These are phyloP conservation scores for Astragalus membranaceus DNA, from an alignment of 306 rosid species.

Conservation along the genomic window DNA sequence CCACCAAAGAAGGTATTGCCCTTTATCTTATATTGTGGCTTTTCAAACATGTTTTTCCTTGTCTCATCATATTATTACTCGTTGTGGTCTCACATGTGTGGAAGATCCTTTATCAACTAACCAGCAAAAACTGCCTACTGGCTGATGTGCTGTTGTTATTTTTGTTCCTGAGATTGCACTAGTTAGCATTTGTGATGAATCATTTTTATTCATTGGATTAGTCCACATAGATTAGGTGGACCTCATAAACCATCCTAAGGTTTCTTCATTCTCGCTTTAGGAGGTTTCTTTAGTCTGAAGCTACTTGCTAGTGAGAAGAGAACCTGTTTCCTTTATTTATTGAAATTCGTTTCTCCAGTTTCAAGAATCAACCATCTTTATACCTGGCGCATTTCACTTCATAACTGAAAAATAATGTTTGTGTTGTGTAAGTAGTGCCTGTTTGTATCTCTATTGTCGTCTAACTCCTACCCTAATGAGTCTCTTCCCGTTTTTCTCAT, in stretches of 20 bases:
- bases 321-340: not conserved
- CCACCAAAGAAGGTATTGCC: slow-evolving; percentile 69
- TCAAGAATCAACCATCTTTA: not conserved
- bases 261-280: not conserved
- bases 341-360: slow-evolving; percentile 1
- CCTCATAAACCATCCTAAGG: not conserved
- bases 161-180: not conserved
- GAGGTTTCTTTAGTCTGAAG: not conserved
- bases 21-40: not conserved
- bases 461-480: not conserved
- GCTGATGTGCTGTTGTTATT: not conserved
- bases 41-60: not conserved
- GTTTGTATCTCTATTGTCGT: not conserved
- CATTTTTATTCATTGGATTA: not conserved
- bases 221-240: not conserved
- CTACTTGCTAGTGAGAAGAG: not conserved
- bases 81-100: not conserved
- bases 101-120: not conserved
- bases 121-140: not conserved
- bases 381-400: not conserved
- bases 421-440: not conserved
- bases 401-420: slow-evolving; percentile 4
- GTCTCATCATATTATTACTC: not conserved
- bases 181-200: not conserved
- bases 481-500: slow-evolving; percentile 10